Percentiles rank a stretch among this genome's conserved stretches.
Conservation (phyloP, 2,329 filamentous ascomycete species). For the Daldinia eschscholtzii region DNA sequence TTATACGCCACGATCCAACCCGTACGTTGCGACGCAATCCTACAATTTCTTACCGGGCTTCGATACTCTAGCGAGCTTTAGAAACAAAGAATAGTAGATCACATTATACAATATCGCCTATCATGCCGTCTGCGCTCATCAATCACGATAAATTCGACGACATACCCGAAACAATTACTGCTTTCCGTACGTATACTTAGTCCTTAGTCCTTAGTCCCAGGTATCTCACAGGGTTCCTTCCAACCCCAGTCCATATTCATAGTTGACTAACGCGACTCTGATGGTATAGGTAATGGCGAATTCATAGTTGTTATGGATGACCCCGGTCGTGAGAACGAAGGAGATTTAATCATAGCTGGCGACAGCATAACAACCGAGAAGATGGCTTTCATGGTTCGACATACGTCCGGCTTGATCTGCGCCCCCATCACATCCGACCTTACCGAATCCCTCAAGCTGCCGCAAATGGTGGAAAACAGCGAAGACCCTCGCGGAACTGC, state of each 20-base stretch:
- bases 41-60: not conserved
- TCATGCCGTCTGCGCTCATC: constrained; percentile 66
- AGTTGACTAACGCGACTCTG: constrained; percentile 27
- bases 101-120: constrained; percentile 39
- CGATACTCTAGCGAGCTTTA: not conserved
- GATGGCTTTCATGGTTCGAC: constrained; percentile 95
- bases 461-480: constrained; percentile 83
- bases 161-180: constrained; percentile 73
- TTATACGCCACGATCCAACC: not conserved
- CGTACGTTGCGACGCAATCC: constrained; percentile 14
- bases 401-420: constrained; percentile 93
- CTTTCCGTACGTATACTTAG: constrained; percentile 67
- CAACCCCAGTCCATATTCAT: not conserved
- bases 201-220: not conserved
- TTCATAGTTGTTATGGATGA: constrained; percentile 98
- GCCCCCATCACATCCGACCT: constrained; percentile 80
- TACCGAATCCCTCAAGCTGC: constrained; percentile 79
- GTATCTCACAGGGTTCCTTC: constrained; percentile 6
- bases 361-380: constrained; percentile 85
- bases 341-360: constrained; percentile 95
- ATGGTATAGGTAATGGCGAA: constrained; percentile 75
- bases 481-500: constrained; percentile 92
- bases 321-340: constrained; percentile 94
- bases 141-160: constrained; percentile 69
- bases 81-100: not conserved